A percentile compares a stretch with the other conserved stretches of the same genome.
phyloP scores from a whole-genome alignment of 139 green algal genomes.

The Gonium pectorale region DNA sequence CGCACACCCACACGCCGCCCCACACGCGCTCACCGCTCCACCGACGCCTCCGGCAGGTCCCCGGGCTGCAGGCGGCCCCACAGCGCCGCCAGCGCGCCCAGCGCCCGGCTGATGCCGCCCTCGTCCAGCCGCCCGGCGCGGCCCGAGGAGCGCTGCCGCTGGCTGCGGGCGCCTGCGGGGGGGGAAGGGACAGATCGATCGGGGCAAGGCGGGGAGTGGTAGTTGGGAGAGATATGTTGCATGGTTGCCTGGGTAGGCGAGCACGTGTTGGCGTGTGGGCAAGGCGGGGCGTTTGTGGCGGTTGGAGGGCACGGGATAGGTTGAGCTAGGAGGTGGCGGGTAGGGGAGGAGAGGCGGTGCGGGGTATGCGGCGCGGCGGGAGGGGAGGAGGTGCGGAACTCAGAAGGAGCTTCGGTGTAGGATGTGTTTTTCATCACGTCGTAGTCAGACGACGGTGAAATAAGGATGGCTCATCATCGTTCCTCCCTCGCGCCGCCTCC shows the following conservation, averaged over 20 bases:
- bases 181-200: too few relatives aligned
- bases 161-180: neutral
- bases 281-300: too few relatives aligned
- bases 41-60: neutral
- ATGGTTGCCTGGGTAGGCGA: too few relatives aligned
- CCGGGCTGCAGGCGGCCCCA: slow-evolving; percentile 61
- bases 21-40: slow-evolving; percentile 7
- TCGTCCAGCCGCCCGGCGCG: slow-evolving; percentile 62
- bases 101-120: slow-evolving; percentile 53
- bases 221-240: too few relatives aligned
- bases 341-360: neutral
- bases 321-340: too few relatives aligned
- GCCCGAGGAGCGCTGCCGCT: neutral
- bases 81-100: slow-evolving; percentile 72
- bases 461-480: slow-evolving; percentile 15
- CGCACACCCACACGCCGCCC: too few relatives aligned
- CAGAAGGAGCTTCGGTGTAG: slow-evolving; percentile 31
- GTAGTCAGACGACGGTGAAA: slow-evolving; percentile 32
- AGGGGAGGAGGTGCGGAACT: neutral
- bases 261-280: too few relatives aligned
- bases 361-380: neutral
- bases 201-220: neutral
- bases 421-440: slow-evolving; percentile 13
- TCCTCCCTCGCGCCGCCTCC: too few relatives aligned
- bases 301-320: too few relatives aligned